Evolutionary conservation across 768 basidiomycete genomes (phyloP).

Genomic region (Melanogaster broomeanus): DNA sequence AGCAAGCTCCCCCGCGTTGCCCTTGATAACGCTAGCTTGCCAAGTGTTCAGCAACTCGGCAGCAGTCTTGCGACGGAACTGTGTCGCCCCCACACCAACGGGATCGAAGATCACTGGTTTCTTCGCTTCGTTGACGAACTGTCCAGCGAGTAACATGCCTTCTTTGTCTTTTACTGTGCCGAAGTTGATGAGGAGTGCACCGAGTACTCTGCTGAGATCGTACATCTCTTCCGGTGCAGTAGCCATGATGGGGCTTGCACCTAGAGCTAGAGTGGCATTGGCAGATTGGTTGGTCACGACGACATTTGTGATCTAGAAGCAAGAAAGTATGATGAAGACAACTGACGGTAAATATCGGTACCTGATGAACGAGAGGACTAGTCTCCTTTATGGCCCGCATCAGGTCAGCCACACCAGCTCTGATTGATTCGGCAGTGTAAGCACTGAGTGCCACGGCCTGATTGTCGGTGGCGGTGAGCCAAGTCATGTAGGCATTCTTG

Average conservation of each 20-base stretch:
- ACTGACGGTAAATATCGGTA: conserved; percentile 18
- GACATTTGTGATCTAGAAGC: conserved; percentile 77
- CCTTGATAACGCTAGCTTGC: conserved; percentile 92
- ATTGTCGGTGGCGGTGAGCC: conserved; percentile 10
- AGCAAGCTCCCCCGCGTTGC: conserved; percentile 89
- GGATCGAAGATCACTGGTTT: conserved; percentile 90
- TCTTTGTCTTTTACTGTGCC: conserved; percentile 74
- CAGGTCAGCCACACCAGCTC: conserved; percentile 47
- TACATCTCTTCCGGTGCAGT: conserved; percentile 80
- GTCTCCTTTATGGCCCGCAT: conserved; percentile 50
- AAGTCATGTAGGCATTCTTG: conserved; percentile 37
- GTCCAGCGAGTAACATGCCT: conserved; percentile 78
- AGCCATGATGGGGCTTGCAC: conserved; percentile 94
- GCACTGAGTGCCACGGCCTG: neutral
- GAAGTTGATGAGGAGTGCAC: conserved; percentile 82
- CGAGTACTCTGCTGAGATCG: conserved; percentile 66
- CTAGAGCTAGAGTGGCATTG: conserved; percentile 84
- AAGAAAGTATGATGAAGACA: neutral
- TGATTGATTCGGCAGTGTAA: conserved; percentile 38
- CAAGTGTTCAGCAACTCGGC: conserved; percentile 71
- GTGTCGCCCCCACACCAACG: conserved; percentile 86
- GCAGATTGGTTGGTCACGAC: conserved; percentile 90
- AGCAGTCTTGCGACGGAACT: conserved; percentile 57
- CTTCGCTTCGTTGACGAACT: conserved; percentile 61
- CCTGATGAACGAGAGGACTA: conserved; percentile 83